Conservation (phyloP, 495 filamentous ascomycete genomes). For the Cercophora newfieldiana region DNA sequence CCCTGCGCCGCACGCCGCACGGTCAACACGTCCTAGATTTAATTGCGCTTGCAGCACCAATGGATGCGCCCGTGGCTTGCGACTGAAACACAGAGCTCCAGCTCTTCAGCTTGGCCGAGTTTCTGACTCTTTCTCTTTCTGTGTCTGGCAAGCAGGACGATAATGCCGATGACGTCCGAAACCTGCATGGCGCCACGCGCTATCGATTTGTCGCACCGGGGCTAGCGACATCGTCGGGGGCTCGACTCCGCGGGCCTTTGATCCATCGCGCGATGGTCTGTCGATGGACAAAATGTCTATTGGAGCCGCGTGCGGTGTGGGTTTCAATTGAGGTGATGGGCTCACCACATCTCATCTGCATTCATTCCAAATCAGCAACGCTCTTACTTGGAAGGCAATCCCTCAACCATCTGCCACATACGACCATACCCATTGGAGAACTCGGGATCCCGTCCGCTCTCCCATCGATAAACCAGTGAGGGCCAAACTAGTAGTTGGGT, state of each 20-base stretch:
- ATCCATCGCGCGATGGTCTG: neutral
- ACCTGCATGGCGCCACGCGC: neutral
- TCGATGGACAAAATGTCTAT: neutral
- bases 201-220: neutral
- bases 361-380: neutral
- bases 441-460: constrained; percentile 54
- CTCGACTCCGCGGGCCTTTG: neutral
- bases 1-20: neutral
- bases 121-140: no score
- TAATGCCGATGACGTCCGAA: neutral
- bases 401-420: constrained; percentile 28
- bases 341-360: neutral
- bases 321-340: neutral
- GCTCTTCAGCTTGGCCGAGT: neutral
- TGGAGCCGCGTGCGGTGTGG: neutral
- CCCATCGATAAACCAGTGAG: constrained; percentile 42
- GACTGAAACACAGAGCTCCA: neutral
- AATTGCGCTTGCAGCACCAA: neutral
- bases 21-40: neutral
- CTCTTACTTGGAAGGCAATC: neutral
- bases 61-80: neutral
- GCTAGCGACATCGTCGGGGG: neutral
- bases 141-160: no score
- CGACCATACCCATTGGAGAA: constrained; percentile 48
- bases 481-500: constrained; percentile 47